Conservation (phyloP, 176 grass and related monocot genomes). For the Dactylis glomerata region DNA sequence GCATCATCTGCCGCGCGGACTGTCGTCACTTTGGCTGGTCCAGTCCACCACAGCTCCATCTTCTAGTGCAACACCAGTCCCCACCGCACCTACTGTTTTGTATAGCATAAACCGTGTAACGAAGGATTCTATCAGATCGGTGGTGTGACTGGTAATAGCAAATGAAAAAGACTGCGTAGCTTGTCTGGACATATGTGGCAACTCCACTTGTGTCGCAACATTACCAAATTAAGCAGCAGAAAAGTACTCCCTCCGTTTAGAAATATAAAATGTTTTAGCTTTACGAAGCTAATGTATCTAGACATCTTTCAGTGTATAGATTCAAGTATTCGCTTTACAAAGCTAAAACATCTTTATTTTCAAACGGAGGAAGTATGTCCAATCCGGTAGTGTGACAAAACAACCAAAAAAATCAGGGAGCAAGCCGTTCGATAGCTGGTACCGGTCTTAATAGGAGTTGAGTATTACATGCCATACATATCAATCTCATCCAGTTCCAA, state of each 20-base stretch:
- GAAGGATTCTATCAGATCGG: neutral
- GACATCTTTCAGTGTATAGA: too few species aligned
- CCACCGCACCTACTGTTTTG: too few species aligned
- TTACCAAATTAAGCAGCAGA: neutral
- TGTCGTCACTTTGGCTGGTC: neutral
- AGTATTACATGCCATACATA: neutral
- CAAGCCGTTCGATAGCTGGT: neutral
- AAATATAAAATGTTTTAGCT: too few species aligned
- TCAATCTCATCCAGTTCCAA: neutral
- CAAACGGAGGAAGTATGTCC: too few species aligned
- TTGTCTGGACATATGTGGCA: neutral
- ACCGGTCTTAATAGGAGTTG: neutral
- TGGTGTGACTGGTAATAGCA: neutral
- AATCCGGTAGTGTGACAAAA: neutral
- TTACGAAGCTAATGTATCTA: too few species aligned
- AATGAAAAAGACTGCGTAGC: neutral
- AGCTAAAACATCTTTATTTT: too few species aligned
- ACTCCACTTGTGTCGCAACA: neutral
- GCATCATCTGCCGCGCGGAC: neutral
- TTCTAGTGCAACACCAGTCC: neutral
- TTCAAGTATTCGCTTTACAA: too few species aligned
- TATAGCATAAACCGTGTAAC: neutral
- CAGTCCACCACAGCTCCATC: neutral
- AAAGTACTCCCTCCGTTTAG: too few species aligned
- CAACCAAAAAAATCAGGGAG: neutral